phyloP scores from a whole-genome alignment of 306 rosid genomes.

The Prunus padus region DNA sequence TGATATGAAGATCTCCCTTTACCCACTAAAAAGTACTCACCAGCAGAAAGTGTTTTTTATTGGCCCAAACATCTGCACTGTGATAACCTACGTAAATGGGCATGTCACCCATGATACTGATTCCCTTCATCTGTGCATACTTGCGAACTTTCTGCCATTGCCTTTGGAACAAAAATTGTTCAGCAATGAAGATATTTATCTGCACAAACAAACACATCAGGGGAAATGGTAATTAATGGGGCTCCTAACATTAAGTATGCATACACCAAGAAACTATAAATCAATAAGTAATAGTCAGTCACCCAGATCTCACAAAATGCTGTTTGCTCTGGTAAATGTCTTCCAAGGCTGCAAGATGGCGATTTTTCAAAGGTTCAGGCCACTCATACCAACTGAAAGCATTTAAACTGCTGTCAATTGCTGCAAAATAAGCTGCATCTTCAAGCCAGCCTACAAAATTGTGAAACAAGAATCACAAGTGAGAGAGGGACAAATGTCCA shows the following conservation, averaged over 20 bases:
- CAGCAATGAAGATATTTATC: conserved; percentile 79
- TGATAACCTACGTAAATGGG: conserved; percentile 98
- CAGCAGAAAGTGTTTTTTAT: conserved; percentile 77
- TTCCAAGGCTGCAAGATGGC: conserved; percentile 83
- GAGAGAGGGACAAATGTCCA: conserved; percentile 16
- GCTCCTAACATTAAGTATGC: conserved; percentile 24
- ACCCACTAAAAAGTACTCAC: conserved; percentile 43
- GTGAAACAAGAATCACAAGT: conserved; percentile 27
- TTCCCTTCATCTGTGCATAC: conserved; percentile 70
- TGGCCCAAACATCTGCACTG: conserved; percentile 99
- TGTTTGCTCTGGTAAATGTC: conserved; percentile 57
- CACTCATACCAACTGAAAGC: conserved; percentile 79
- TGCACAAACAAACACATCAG: conserved; percentile 43
- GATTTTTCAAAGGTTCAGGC: conserved; percentile 89
- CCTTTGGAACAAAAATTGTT: conserved; percentile 94
- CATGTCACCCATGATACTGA: conserved; percentile 96
- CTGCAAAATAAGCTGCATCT: conserved; percentile 97
- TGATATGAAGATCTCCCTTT: conserved; percentile 13
- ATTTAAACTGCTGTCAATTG: conserved; percentile 72
- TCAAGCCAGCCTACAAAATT: conserved; percentile 84
- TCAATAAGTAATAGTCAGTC: conserved; percentile 29
- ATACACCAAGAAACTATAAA: conserved; percentile 16
- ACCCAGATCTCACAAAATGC: conserved; percentile 72
- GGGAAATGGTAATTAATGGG: conserved; percentile 16
- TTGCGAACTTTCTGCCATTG: conserved; percentile 86